Percentiles rank a stretch among this genome's conserved stretches.
These are phyloP conservation scores for Oemleria cerasiformis DNA, from an alignment of 306 rosid species.

Conservation along the genomic window DNA sequence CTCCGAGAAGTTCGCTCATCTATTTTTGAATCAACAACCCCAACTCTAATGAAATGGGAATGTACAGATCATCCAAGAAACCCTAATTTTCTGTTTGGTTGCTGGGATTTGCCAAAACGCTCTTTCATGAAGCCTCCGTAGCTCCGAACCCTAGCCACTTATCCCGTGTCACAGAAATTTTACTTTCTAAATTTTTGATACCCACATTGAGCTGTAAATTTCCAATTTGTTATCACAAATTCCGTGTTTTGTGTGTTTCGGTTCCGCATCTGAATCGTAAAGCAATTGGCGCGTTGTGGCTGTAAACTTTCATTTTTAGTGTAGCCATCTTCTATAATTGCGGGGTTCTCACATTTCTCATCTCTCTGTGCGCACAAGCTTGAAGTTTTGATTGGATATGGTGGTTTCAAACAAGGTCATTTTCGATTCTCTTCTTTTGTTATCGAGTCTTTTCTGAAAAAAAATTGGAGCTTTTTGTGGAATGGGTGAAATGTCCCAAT, in stretches of 20 bases:
- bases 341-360: slow-evolving; percentile 5
- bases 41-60: slow-evolving; percentile 21
- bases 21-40: slow-evolving; percentile 22
- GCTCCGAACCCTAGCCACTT: slow-evolving; percentile 45
- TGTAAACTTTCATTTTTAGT: slow-evolving; percentile 8
- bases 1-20: slow-evolving; percentile 39
- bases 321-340: slow-evolving; percentile 6
- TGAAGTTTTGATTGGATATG: slow-evolving; percentile 16
- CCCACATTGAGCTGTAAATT: neutral
- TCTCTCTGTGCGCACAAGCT: slow-evolving; percentile 6
- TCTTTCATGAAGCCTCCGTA: slow-evolving; percentile 49
- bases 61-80: slow-evolving; percentile 35
- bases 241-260: slow-evolving; percentile 14
- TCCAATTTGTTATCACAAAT: neutral
- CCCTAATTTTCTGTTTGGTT: slow-evolving; percentile 35
- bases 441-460: slow-evolving; percentile 6
- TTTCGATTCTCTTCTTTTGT: slow-evolving; percentile 2
- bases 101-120: slow-evolving; percentile 23
- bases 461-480: neutral
- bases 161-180: neutral
- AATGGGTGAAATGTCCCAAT: slow-evolving; percentile 16
- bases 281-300: slow-evolving; percentile 21
- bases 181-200: neutral
- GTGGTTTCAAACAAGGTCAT: slow-evolving; percentile 28
- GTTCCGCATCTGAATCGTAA: slow-evolving; percentile 26